These are phyloP conservation scores for Cyclocybe cylindracea DNA, from an alignment of 768 basidiomycete species.

Conservation along the genomic window DNA sequence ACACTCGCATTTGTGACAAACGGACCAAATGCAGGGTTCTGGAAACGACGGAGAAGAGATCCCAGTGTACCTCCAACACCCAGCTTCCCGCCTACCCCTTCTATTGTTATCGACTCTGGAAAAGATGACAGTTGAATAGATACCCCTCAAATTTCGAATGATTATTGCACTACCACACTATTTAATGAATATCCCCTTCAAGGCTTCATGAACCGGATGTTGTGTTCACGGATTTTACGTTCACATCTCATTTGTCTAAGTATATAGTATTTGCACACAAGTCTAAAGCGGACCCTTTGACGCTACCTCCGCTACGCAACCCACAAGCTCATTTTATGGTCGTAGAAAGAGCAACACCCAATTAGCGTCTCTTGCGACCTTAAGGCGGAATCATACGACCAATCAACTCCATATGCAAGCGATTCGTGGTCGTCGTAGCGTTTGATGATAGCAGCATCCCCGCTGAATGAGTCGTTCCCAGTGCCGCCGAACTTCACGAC, in stretches of 20 bases:
- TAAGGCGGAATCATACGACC: conserved; percentile 54
- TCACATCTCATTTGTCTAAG: background rate
- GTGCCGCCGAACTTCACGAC: conserved; percentile 51
- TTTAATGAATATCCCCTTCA: too few relatives aligned
- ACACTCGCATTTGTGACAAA: conserved; percentile 65
- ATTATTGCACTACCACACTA: too few relatives aligned
- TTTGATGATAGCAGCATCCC: conserved; percentile 40
- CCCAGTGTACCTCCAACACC: conserved; percentile 30
- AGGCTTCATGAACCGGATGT: background rate
- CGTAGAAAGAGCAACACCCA: conserved; percentile 95
- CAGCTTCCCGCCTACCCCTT: conserved; percentile 21
- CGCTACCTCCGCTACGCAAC: conserved; percentile 38
- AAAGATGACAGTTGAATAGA: conserved; percentile 1
- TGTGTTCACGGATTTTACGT: background rate
- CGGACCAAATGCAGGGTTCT: conserved; percentile 56
- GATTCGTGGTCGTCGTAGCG: conserved; percentile 78
- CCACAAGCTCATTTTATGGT: conserved; percentile 85
- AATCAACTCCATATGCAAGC: conserved; percentile 91
- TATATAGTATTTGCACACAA: background rate
- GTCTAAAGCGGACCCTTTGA: conserved; percentile 15
- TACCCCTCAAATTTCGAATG: background rate
- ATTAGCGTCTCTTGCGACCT: conserved; percentile 50
- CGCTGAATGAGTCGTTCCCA: conserved; percentile 18
- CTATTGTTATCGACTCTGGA: background rate
- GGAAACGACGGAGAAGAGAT: conserved; percentile 43